Evolutionary conservation across 208 protist genomes (phyloP), one percentile per base, ranked within the genome.

Genomic region (Leishmania braziliensis): DNA sequence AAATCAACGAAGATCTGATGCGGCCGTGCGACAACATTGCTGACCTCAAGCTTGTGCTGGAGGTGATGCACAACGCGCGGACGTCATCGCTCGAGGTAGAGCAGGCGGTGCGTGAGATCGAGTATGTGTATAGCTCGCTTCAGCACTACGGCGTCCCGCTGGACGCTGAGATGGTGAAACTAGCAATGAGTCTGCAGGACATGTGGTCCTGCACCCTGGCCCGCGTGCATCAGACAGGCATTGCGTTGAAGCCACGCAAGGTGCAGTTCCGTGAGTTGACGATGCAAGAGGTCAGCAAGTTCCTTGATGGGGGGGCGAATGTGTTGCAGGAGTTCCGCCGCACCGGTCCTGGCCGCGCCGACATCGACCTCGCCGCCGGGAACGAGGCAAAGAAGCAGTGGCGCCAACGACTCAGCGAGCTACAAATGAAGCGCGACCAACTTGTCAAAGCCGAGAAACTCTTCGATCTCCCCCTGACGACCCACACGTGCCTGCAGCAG

Each of bases 361-460:
- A 87, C 33, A 91, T 98, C 68, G 90, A 99, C 66, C 83, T 99
- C 33, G 96, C 97, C 53, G 85, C 93, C 26, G 99, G 98, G 62
- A 92, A 99, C 74, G 87, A 94, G 77, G 83, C 94, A 14, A 96
- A 99, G 82, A 92, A 95, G 54, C 75, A 98, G 83, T 99, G 95
- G 92, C 87, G 94, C 62, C 81, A 92, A 58, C 80, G 88, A 29
- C 80, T 99, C 60, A 89, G 82, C 4, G 87, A 94, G 73, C 84
- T 97, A 43, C 88, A 95, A 81, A 69, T 93, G 71, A 86, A 81
- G 43, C 89, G 98, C 68, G 98, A 99, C 54, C 87, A 97, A 84
- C 93, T 99, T 48, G 93, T 91, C 54, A 95, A 96, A 77, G 98
- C 98, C 20, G 95, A 99, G 90, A 99, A 99, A 82, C 91, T 99